Base-by-base conservation (phyloP, 331 rosid species). In the Malus hybrid region DNA sequence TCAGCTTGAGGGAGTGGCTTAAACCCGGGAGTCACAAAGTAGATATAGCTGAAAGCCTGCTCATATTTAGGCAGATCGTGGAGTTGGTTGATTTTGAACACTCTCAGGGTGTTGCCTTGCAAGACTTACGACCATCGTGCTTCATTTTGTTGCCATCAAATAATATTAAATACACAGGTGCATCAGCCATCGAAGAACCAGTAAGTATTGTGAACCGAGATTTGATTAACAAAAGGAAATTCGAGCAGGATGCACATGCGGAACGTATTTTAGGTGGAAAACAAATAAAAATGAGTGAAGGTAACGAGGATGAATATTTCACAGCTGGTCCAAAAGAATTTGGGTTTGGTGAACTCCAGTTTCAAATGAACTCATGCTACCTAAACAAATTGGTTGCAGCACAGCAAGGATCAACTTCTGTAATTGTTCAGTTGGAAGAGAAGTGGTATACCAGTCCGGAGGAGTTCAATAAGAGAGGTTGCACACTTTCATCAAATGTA, bases 401-500 rank as follows among this genome's bases (percentile, higher is more conserved):
- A 18, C 71, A 57, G 63, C 77, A 77, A 24, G 76, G 79, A 69
- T 73, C 72, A 67, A 48, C 65, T 71, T 15, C 85, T 65, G 62
- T 14, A 67, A 68, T 56, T 64, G 16, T 19, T 48, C 86, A 80
- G 74, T 74, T 87, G 75, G 93, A 91, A 74, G 81, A 87, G 81
- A 83, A 72, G 72, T 91, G 92, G 93, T 91, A 88, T 86, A 76
- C 81, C 39, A 71, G 93, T 84, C 90, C 92, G 31, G 96, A 85
- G 80, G 76, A 74, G 80, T 76, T 85, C 72, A 62, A 75, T 50
- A 81, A 60, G 32, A 83, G 81, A 79, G 56, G 61, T 67, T 88
- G 80, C 74, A 81, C 89, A 6, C 80, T 79, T 65, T 66, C 92
- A 32, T 88, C 93, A 63, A 89, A 91, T 80, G 81, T 91, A 42